phyloP scores from a whole-genome alignment of 208 protist genomes.

The Wallacemonas sp. region DNA sequence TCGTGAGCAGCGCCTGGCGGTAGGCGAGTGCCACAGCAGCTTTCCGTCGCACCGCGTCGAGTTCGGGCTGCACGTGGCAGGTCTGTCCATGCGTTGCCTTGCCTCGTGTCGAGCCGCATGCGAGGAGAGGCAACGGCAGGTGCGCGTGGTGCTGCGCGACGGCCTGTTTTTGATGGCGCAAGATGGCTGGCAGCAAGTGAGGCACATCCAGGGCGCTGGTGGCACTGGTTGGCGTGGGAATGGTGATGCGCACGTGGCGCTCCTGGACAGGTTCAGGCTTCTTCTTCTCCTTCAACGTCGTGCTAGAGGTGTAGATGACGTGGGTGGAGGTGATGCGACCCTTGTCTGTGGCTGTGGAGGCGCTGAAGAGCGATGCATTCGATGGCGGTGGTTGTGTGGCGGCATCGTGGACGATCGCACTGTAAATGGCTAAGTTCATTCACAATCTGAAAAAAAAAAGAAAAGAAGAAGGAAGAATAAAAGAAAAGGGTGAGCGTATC shows the following conservation, averaged over 20 bases:
- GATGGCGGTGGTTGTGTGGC: slow-evolving; percentile 7
- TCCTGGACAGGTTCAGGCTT: not conserved
- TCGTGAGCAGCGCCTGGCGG: not conserved
- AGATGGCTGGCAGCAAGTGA: slow-evolving; percentile 25
- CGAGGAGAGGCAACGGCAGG: not conserved
- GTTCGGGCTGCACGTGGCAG: too few relatives aligned
- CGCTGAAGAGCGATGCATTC: not conserved
- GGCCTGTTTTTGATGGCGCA: slow-evolving; percentile 20
- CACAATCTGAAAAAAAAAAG: not conserved
- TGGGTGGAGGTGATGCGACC: not conserved
- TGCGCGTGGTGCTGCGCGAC: slow-evolving; percentile 25
- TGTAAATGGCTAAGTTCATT: slow-evolving; percentile 10
- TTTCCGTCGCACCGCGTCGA: not conserved
- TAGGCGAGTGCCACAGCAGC: not conserved
- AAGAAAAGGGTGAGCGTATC: too few relatives aligned
- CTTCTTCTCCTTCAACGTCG: not conserved
- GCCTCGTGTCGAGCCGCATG: too few relatives aligned
- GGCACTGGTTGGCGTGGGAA: slow-evolving; percentile 5
- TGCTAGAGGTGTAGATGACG: not conserved
- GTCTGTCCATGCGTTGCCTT: too few relatives aligned
- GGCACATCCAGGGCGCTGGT: slow-evolving; percentile 23
- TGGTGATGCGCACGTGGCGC: not conserved
- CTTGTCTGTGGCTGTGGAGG: not conserved
- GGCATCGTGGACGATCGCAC: slow-evolving; percentile 1
- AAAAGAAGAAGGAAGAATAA: slow-evolving; percentile 1